These are phyloP conservation scores for Pleurozium schreberi DNA, from an alignment of 225 moss, liverwort and hornwort species.

Conservation along the genomic window DNA sequence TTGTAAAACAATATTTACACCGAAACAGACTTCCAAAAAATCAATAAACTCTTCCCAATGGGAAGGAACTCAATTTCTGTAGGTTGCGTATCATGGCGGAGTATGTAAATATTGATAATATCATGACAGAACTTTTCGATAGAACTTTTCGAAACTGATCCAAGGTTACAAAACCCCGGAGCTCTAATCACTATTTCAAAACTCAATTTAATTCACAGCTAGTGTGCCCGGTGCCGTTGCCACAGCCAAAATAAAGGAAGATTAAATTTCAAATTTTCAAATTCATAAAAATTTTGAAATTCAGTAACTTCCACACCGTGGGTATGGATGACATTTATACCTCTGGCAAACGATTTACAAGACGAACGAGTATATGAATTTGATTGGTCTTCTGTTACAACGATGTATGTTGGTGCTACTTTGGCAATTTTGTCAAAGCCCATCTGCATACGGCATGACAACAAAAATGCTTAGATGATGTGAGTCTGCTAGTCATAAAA, in stretches of 20 bases:
- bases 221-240: too few relatives aligned
- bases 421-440: accelerated
- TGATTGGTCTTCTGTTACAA: background rate
- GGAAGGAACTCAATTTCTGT: too few relatives aligned
- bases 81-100: too few relatives aligned
- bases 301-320: too few relatives aligned
- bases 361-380: background rate
- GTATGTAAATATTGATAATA: background rate
- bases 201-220: background rate
- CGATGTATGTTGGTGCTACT: background rate
- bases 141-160: background rate
- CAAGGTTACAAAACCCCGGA: background rate
- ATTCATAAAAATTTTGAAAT: too few relatives aligned
- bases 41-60: too few relatives aligned
- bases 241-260: too few relatives aligned
- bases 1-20: too few relatives aligned
- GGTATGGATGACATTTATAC: background rate
- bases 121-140: too few relatives aligned
- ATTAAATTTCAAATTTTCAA: background rate
- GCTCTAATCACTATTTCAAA: background rate
- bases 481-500: background rate
- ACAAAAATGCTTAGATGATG: background rate
- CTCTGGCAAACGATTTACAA: background rate
- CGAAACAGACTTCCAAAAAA: too few relatives aligned
- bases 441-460: background rate